Base-by-base conservation (phyloP, 306 rosid species). In the Cucurbita moschata region DNA sequence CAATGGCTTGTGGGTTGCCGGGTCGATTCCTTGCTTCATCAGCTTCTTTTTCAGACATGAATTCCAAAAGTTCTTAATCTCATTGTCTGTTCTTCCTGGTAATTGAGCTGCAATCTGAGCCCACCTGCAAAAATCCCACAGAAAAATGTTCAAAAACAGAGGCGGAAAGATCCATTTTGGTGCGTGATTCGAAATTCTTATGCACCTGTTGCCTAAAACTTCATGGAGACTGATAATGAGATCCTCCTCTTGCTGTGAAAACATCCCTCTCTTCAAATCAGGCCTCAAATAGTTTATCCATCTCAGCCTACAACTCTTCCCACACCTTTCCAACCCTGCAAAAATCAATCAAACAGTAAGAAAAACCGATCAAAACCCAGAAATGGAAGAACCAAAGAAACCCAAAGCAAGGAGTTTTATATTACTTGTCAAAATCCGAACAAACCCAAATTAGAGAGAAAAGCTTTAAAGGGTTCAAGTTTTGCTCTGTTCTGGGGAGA, bases 81-180 rank as follows among this genome's bases (percentile, higher is more conserved):
- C 98, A 72, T 93, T 93, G 42, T 93, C 98, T 39, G 98, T 93
- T 86, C 98, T 90, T 67, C 98, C 98, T 0, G 98, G 98, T 54
- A 90, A 85, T 71, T 90, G 97, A 18, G 97, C 89, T 42, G 98
- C 96, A 67, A 94, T 94, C 75, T 94, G 98, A 21, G 98, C 97
- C 98, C 98, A 94, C 86, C 98, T 93, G 80, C 76, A 62, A 54
- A 70, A 43, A 59, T 14, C 40, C 64, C 52, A 35, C 7, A 64
- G 26, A 15, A 51, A 60, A 69, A 6, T 47, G 44, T 65, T 75
- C 12, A 44, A 59, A 67, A 67, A 19, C 71, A 61, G 13, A 61
- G 19, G 10, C 4, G 18, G 9, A 47, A 65, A 5, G 7, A 13
- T 47, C 76, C 79, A 77, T 67, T 46, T 77, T n/a, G 11, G 44